These are phyloP conservation scores for Vaccinium myrtillus DNA, from an alignment of 148 eudicot genomes.

Conservation along the genomic window DNA sequence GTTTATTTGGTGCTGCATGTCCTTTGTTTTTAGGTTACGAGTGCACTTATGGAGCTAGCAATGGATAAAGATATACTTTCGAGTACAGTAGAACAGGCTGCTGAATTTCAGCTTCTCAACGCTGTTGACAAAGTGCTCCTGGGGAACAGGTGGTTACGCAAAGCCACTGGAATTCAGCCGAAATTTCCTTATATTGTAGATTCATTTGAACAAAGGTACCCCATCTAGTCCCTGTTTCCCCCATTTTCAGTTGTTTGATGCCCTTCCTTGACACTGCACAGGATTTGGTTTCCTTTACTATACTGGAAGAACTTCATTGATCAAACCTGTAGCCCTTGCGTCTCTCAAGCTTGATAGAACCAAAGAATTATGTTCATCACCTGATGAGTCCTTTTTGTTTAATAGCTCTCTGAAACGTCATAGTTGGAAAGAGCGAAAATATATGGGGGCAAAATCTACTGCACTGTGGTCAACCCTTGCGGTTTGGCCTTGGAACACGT, in stretches of 20 bases:
- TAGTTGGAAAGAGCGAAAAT: background rate
- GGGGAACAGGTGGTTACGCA: conserved; percentile 93
- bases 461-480: background rate
- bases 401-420: background rate
- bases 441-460: background rate
- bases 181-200: conserved; percentile 90
- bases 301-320: background rate
- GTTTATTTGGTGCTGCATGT: conserved; percentile 8
- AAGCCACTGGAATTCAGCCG: conserved; percentile 90
- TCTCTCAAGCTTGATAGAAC: background rate
- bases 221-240: background rate
- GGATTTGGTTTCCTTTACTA: background rate
- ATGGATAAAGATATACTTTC: conserved; percentile 56
- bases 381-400: conserved; percentile 9
- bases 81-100: conserved; percentile 80
- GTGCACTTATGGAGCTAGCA: conserved; percentile 71
- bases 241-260: background rate
- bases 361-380: background rate
- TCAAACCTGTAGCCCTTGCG: background rate
- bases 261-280: background rate
- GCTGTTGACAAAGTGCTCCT: conserved; percentile 74
- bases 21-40: conserved; percentile 53
- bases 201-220: conserved; percentile 87
- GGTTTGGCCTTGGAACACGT: background rate
- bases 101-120: conserved; percentile 73